Conservation (phyloP, 2,329 filamentous ascomycete species). For the Phyllosticta ampelicida region DNA sequence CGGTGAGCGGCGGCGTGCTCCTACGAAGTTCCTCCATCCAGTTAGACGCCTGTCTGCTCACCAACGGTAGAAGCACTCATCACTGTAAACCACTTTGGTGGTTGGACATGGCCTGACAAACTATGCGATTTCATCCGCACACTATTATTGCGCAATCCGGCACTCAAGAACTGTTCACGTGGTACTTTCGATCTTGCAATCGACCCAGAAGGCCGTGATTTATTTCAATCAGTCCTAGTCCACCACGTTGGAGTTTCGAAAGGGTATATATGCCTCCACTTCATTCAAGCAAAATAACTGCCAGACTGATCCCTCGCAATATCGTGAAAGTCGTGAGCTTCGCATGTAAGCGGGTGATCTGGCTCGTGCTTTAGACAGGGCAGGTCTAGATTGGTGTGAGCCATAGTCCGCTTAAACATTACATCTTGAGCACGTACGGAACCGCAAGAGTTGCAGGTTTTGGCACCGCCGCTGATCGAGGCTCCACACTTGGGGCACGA, state of each 20-base stretch:
- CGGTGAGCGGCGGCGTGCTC: background rate
- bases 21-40: background rate
- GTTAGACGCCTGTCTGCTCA: background rate
- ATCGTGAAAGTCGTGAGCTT: background rate
- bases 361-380: conserved; percentile 1
- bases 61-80: background rate
- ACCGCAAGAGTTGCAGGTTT: conserved; percentile 29
- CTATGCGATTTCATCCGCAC: background rate
- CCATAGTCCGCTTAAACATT: background rate
- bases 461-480: conserved; percentile 19
- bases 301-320: background rate
- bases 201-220: background rate
- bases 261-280: background rate
- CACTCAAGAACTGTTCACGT: background rate
- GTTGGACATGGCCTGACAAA: background rate
- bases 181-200: background rate
- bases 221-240: background rate
- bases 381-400: conserved; percentile 1
- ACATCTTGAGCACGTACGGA: conserved; percentile 19
- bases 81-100: background rate
- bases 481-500: conserved; percentile 31
- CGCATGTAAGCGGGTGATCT: background rate
- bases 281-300: background rate
- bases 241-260: background rate
- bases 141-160: too few species aligned